Conservation (phyloP, 2,329 filamentous ascomycete species). For the Apiospora saccharicola region DNA sequence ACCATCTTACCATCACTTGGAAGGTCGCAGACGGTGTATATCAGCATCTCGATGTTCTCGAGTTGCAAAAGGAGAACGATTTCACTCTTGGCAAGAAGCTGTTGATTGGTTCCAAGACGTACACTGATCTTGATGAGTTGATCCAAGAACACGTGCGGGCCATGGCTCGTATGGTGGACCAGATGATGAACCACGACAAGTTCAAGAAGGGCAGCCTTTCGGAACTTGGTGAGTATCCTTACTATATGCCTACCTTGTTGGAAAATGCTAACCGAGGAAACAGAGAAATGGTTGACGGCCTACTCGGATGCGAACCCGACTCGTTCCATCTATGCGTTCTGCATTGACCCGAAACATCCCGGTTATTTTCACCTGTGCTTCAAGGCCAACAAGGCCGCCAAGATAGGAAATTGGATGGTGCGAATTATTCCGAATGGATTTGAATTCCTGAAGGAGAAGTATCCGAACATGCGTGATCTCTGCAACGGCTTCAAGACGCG, state of each 20-base stretch:
- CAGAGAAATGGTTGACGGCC: constrained; percentile 93
- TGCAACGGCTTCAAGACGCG: constrained; percentile 97
- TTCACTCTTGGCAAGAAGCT: constrained; percentile 90
- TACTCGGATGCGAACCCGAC: constrained; percentile 97
- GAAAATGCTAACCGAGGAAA: not conserved
- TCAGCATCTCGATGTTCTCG: constrained; percentile 96
- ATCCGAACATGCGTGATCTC: constrained; percentile 92
- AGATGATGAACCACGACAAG: constrained; percentile 94
- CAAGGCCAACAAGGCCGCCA: constrained; percentile 82
- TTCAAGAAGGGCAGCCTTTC: constrained; percentile 83
- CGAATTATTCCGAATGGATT: constrained; percentile 94
- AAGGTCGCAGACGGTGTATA: constrained; percentile 97
- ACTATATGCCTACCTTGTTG: not conserved
- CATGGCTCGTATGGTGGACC: constrained; percentile 97
- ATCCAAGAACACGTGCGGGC: constrained; percentile 97
- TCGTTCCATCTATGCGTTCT: constrained; percentile 94
- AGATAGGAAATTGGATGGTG: constrained; percentile 81
- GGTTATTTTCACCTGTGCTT: constrained; percentile 97
- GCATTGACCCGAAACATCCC: constrained; percentile 88
- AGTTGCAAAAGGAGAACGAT: constrained; percentile 96
- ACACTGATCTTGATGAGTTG: constrained; percentile 95
- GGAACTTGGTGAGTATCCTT: constrained; percentile 78
- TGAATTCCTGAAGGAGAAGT: constrained; percentile 85
- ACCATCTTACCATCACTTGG: constrained; percentile 97
- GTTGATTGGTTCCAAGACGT: constrained; percentile 86